These are phyloP conservation scores for Aspergillus bombycis DNA, from an alignment of 2,329 filamentous ascomycete genomes.

Conservation along the genomic window DNA sequence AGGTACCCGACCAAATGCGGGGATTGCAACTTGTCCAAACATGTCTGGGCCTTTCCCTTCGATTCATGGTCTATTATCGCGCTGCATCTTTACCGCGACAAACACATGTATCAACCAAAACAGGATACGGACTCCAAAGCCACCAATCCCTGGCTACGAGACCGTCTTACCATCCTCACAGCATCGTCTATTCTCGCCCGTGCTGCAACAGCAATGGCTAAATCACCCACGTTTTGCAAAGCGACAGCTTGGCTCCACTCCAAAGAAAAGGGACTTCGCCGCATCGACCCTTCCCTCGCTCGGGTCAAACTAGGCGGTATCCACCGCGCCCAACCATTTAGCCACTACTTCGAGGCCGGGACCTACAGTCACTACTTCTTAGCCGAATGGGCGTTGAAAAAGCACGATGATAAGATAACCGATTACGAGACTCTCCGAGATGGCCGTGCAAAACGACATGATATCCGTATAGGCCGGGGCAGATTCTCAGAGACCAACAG, in stretches of 20 bases:
- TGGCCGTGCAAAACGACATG: not conserved
- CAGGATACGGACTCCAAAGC: not conserved
- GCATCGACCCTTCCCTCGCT: conserved; percentile 10
- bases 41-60: conserved; percentile 51
- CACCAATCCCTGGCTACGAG: conserved; percentile 35
- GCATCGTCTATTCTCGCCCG: conserved; percentile 36
- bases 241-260: conserved; percentile 41
- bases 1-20: conserved; percentile 43
- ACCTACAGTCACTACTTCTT: conserved; percentile 3
- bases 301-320: conserved; percentile 48
- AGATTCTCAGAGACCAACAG: not conserved
- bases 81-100: conserved; percentile 43
- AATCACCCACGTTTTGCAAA: conserved; percentile 28
- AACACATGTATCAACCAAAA: conserved; percentile 36
- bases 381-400: not conserved
- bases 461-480: not conserved
- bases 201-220: conserved; percentile 43
- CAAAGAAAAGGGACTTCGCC: conserved; percentile 1
- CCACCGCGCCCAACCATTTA: conserved; percentile 46
- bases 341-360: conserved; percentile 38
- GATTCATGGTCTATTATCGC: conserved; percentile 49
- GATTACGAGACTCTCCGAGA: not conserved
- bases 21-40: conserved; percentile 49
- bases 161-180: conserved; percentile 39
- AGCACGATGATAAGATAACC: not conserved